Evolutionary conservation across 345 rosid genomes (phyloP).

Genomic region (Arabidopsis arenosa): DNA sequence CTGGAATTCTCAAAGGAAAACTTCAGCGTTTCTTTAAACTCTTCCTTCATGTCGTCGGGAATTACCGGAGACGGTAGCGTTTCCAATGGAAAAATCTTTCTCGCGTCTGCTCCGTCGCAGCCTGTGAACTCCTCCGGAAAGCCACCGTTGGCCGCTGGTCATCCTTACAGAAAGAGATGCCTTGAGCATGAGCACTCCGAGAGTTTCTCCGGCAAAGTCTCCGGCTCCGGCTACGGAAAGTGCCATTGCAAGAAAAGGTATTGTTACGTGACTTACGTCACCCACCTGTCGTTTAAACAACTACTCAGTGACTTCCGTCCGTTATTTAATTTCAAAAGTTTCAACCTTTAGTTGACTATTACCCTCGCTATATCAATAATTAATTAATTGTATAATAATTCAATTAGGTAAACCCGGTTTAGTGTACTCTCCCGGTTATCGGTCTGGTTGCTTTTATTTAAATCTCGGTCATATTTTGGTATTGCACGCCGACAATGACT

Average conservation of each 20-base stretch:
- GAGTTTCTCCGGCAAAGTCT: conserved; percentile 58
- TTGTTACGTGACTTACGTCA: conserved; percentile 36
- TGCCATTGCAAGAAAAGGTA: conserved; percentile 97
- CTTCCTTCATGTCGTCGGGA: conserved; percentile 85
- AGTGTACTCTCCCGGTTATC: conserved; percentile 13
- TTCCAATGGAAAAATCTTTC: conserved; percentile 76
- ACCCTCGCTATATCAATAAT: not conserved
- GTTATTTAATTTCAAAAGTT: conserved; percentile 12
- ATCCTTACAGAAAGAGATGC: conserved; percentile 69
- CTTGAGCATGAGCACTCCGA: conserved; percentile 71
- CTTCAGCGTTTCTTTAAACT: conserved; percentile 80
- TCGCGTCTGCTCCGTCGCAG: conserved; percentile 53
- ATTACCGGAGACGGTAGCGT: conserved; percentile 96
- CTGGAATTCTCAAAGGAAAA: conserved; percentile 73
- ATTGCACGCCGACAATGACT: not conserved
- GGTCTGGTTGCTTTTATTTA: not conserved
- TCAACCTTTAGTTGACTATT: conserved; percentile 37
- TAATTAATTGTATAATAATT: not conserved
- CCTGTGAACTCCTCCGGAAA: conserved; percentile 61
- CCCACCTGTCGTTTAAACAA: conserved; percentile 35
- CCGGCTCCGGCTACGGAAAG: conserved; percentile 68
- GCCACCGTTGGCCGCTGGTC: conserved; percentile 66
- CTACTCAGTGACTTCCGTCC: conserved; percentile 22
- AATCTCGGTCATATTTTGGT: not conserved
- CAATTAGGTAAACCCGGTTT: conserved; percentile 22